phyloP scores from a whole-genome alignment of 2,329 filamentous ascomycete species.

The Xylariaceae sp. region DNA sequence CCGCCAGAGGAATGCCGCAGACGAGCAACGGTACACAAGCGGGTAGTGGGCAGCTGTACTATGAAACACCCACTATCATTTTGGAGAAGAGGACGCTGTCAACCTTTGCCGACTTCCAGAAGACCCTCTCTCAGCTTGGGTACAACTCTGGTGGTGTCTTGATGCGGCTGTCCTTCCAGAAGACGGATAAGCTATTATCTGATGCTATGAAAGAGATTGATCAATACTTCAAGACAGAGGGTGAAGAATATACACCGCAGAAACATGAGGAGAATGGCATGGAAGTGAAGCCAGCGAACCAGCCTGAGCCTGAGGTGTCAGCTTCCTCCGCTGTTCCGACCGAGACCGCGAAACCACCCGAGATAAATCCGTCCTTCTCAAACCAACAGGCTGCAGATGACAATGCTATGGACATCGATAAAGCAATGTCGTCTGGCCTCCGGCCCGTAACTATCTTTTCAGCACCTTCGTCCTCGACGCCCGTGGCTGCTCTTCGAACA shows the following conservation, averaged over 20 bases:
- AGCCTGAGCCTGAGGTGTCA: slow-evolving; percentile 26
- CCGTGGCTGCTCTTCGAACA: slow-evolving; percentile 71
- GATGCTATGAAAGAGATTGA: slow-evolving; percentile 85
- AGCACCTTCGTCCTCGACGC: slow-evolving; percentile 75
- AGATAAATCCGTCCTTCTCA: background rate
- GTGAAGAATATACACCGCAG: slow-evolving; percentile 30
- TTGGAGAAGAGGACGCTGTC: slow-evolving; percentile 82
- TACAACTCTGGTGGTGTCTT: slow-evolving; percentile 84
- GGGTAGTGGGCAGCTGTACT: slow-evolving; percentile 78
- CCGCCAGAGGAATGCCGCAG: slow-evolving; percentile 76
- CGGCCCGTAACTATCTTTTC: slow-evolving; percentile 74
- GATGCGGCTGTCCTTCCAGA: slow-evolving; percentile 77
- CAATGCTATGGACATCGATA: slow-evolving; percentile 40
- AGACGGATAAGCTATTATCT: slow-evolving; percentile 78
- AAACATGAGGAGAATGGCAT: slow-evolving; percentile 1
- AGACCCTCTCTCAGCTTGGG: slow-evolving; percentile 84
- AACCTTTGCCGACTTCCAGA: slow-evolving; percentile 82
- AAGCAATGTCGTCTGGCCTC: slow-evolving; percentile 38
- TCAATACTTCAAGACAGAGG: slow-evolving; percentile 69
- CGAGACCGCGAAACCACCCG: background rate
- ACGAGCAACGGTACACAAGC: slow-evolving; percentile 57
- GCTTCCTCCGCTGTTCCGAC: slow-evolving; percentile 3
- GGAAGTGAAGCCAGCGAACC: slow-evolving; percentile 14
- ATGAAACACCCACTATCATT: slow-evolving; percentile 84
- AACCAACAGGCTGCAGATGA: background rate